Evolutionary conservation across 139 green algal genomes (phyloP), one percentile per base, ranked within the genome.

Genomic region (Tetradesmus obliquus): DNA sequence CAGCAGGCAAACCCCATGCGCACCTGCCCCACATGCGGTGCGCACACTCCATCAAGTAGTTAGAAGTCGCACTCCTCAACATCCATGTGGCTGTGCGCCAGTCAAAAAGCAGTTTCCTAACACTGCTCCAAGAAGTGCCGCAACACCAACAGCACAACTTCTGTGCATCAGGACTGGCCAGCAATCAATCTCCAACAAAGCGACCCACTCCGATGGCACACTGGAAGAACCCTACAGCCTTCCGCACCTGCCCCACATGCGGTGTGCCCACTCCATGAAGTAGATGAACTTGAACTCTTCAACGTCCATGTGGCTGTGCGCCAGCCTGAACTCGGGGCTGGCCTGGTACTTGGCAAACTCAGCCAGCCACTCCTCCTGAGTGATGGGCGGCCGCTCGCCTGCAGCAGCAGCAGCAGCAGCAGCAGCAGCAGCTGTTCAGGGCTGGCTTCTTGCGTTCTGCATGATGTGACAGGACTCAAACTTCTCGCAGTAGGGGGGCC

Each of bases 281-380:
- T 98, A 99, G 72, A 99, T 99, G 95, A 99, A 99, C 94, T 99
- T 99, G 95, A 99, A 99, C 88, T 99, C 98, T 0, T 99, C 96
- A 24, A 99, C 89, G 9, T 76, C 96, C 97, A 99, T 99, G 92
- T 95, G 91, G 10, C 89, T 92, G 93, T 99, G 98, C 22, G 99
- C 95, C 82, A 93, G 95, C 71, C 95, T 92, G 93, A 96, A 99
- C 95, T 99, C 98, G 8, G 98, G 98, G 17, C 95, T 98, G 71
- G 90, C 60, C 90, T 95, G 94, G 96, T 99, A 99, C 91, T 98
- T 97, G 22, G 90, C 95, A 93, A 99, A 99, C 94, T 99, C 98
- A 5, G 88, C 93, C 51, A 96, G 88, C 97, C 97, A 99, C 57
- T 99, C 97, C n/a, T 91, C 95, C 85, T 97, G 85, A 3, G 60